These are phyloP conservation scores for Babesia divergens DNA, from an alignment of 169 alveolate species.

Conservation along the genomic window DNA sequence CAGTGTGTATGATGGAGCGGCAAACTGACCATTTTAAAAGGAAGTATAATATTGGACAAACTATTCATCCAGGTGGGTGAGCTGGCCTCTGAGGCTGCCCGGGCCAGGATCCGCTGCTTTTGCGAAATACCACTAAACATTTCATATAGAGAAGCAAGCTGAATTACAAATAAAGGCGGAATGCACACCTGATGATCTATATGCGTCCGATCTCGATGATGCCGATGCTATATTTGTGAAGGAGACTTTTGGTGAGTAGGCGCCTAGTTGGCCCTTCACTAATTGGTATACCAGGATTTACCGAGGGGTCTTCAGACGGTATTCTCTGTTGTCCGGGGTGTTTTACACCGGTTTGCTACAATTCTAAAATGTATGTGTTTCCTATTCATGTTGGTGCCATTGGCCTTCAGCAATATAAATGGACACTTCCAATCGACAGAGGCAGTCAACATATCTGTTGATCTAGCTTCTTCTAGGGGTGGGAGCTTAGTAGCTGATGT, in stretches of 20 bases:
- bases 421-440: conserved; percentile 22
- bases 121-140: background rate
- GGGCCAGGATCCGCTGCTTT: background rate
- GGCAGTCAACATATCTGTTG: conserved; percentile 22
- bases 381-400: background rate
- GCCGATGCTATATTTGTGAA: conserved; percentile 42
- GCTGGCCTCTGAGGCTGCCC: background rate
- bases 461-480: background rate
- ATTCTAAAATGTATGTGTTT: conserved; percentile 33
- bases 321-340: conserved; percentile 63
- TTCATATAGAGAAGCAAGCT: background rate
- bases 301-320: conserved; percentile 30
- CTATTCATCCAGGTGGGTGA: conserved; percentile 55
- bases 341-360: conserved; percentile 61
- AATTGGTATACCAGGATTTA: background rate
- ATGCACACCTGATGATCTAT: conserved; percentile 31
- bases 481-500: background rate
- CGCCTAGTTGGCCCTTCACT: background rate
- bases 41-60: conserved; percentile 49
- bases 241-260: conserved; percentile 41
- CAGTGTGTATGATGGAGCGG: background rate
- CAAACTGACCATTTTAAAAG: conserved; percentile 13
- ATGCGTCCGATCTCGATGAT: conserved; percentile 59
- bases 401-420: background rate
- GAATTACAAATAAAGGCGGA: background rate